These are phyloP conservation scores for Tetradesmus obliquus DNA, from an alignment of 139 green algal species.

Conservation along the genomic window DNA sequence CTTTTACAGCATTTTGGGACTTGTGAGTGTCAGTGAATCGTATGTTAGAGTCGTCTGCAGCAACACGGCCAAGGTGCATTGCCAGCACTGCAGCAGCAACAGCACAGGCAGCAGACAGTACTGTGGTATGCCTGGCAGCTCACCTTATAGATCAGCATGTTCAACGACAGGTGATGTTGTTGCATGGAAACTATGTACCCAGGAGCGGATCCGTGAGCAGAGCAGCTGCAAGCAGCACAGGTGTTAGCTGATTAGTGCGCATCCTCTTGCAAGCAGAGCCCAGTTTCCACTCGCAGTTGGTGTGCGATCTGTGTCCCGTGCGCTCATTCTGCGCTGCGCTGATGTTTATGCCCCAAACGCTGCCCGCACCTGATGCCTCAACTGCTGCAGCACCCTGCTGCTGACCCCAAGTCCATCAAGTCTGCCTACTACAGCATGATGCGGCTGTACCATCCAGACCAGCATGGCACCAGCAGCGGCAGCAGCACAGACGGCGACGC, in stretches of 20 bases:
- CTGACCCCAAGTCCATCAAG: slow-evolving; percentile 50
- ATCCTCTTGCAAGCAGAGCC: not conserved
- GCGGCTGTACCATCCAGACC: slow-evolving; percentile 58
- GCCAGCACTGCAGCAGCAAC: not conserved
- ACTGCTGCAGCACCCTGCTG: slow-evolving; percentile 42
- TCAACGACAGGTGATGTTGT: too few relatives aligned
- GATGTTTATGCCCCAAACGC: too few relatives aligned
- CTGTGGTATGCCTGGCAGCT: not conserved
- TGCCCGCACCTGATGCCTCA: too few relatives aligned
- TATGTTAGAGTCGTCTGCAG: not conserved
- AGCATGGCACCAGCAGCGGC: not conserved
- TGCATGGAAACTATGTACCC: too few relatives aligned
- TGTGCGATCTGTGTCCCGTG: not conserved
- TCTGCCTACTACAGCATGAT: slow-evolving; percentile 62
- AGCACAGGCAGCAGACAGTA: not conserved
- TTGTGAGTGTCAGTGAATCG: slow-evolving; percentile 40
- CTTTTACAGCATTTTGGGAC: slow-evolving; percentile 60
- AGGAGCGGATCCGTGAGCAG: too few relatives aligned
- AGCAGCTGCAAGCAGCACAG: not conserved
- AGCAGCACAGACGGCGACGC: not conserved
- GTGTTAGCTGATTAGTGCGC: not conserved
- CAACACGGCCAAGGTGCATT: not conserved
- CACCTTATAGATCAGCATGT: not conserved
- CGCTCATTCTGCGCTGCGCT: not conserved
- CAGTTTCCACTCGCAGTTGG: not conserved